phyloP scores from a whole-genome alignment of 2,329 filamentous ascomycete genomes.

The Apiospora koreana region DNA sequence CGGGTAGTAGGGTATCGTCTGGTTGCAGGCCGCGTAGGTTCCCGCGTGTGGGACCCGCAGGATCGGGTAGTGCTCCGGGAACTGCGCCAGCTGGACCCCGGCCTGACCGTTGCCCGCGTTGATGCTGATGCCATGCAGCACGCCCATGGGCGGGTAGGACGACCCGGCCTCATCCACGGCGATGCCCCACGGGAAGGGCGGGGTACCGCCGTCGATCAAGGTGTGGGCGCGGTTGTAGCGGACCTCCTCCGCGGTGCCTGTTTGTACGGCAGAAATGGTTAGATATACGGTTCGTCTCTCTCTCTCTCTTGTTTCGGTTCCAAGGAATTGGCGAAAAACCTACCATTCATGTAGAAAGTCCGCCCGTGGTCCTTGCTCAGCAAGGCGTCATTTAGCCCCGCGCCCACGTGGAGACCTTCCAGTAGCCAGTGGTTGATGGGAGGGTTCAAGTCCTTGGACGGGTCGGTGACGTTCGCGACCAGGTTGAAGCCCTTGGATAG shows the following conservation, averaged over 20 bases:
- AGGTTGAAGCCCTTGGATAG: conserved; percentile 39
- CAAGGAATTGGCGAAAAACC: background rate
- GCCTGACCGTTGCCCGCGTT: conserved; percentile 39
- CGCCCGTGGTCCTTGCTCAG: conserved; percentile 31
- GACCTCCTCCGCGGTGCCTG: conserved; percentile 37
- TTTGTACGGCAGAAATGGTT: background rate
- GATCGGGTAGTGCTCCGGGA: conserved; percentile 38
- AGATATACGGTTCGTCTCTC: no score
- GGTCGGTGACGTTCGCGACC: conserved; percentile 46
- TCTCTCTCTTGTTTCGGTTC: no score
- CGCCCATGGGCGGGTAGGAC: conserved; percentile 21
- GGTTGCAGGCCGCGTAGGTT: conserved; percentile 45
- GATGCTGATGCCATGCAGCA: conserved; percentile 32
- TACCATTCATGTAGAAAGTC: conserved; percentile 50
- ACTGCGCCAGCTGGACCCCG: conserved; percentile 35
- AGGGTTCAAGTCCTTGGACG: conserved; percentile 38
- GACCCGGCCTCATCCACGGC: conserved; percentile 21
- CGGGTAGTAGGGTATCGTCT: conserved; percentile 44
- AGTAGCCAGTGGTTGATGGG: conserved; percentile 43
- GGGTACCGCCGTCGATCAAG: conserved; percentile 43
- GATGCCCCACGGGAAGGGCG: conserved; percentile 40
- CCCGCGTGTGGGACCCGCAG: conserved; percentile 28
- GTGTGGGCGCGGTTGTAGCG: conserved; percentile 33
- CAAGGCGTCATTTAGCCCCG: conserved; percentile 41
- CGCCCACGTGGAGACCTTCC: conserved; percentile 44